Percentiles rank a stretch among this genome's conserved stretches.
Conservation (phyloP, 306 rosid genomes). For the Castanopsis chinensis region DNA sequence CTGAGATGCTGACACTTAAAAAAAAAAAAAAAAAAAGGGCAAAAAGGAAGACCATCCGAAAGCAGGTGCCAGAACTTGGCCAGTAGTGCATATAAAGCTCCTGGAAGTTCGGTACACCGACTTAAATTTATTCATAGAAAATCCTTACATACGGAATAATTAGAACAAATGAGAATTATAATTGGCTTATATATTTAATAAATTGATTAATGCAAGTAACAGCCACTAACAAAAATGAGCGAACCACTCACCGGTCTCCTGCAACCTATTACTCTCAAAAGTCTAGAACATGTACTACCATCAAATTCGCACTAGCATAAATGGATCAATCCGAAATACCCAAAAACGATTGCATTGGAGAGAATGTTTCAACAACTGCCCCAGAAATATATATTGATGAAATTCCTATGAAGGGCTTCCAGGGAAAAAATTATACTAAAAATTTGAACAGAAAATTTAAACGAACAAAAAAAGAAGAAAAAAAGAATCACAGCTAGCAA, state of each 20-base stretch:
- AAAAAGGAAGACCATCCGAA: too few species aligned
- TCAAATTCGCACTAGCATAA: too few species aligned
- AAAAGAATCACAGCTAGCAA: constrained; percentile 48
- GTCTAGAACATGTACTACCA: too few species aligned
- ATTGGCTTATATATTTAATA: too few species aligned
- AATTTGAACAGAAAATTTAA: constrained; percentile 17
- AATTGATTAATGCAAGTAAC: too few species aligned
- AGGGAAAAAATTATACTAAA: constrained; percentile 42
- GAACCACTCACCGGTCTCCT: too few species aligned
- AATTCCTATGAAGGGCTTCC: constrained; percentile 32
- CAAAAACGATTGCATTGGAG: constrained; percentile 19
- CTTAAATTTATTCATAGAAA: neutral
- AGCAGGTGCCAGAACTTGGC: too few species aligned
- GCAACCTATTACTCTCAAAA: too few species aligned
- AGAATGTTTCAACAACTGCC: constrained; percentile 26
- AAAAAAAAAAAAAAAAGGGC: too few species aligned
- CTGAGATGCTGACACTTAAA: too few species aligned
- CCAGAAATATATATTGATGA: constrained; percentile 30
- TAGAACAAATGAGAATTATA: neutral
- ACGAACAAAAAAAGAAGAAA: constrained; percentile 1
- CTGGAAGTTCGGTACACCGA: neutral
- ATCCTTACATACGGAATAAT: neutral
- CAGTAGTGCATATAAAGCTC: too few species aligned
- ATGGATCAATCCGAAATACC: neutral
- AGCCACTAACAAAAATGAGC: too few species aligned